A percentile compares a stretch with the other conserved stretches of the same genome.
phyloP scores from a whole-genome alignment of 148 eudicot genomes.

The Rhododendron molle region DNA sequence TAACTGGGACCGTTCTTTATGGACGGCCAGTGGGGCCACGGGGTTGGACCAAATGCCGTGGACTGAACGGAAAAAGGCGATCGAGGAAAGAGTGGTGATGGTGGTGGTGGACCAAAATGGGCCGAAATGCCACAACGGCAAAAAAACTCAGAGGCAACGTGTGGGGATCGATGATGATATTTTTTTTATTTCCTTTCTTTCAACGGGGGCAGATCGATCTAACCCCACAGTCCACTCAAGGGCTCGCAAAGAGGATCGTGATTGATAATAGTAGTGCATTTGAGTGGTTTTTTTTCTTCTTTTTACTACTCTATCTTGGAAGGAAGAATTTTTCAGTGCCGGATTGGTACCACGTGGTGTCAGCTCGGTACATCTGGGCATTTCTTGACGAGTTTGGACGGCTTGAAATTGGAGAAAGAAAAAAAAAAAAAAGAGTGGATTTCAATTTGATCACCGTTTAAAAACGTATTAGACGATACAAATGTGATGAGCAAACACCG shows the following conservation, averaged over 20 bases:
- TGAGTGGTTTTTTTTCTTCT: no score
- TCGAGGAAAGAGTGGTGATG: not conserved
- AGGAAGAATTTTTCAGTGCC: no score
- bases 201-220: not conserved
- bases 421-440: no score
- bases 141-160: not conserved
- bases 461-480: fast-evolving
- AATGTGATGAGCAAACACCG: no score
- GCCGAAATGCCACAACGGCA: not conserved
- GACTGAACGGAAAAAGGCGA: not conserved
- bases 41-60: not conserved
- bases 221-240: not conserved
- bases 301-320: not conserved
- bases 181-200: not conserved
- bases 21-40: not conserved
- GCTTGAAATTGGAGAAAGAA: no score
- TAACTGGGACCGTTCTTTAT: not conserved
- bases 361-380: fast-evolving
- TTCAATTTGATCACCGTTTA: no score
- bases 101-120: not conserved
- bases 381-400: no score
- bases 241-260: not conserved
- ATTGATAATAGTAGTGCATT: not conserved
- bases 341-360: no score
- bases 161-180: not conserved